Evolutionary conservation across 164 flowering plant species (phyloP).

Genomic region (Vitis labrusca): DNA sequence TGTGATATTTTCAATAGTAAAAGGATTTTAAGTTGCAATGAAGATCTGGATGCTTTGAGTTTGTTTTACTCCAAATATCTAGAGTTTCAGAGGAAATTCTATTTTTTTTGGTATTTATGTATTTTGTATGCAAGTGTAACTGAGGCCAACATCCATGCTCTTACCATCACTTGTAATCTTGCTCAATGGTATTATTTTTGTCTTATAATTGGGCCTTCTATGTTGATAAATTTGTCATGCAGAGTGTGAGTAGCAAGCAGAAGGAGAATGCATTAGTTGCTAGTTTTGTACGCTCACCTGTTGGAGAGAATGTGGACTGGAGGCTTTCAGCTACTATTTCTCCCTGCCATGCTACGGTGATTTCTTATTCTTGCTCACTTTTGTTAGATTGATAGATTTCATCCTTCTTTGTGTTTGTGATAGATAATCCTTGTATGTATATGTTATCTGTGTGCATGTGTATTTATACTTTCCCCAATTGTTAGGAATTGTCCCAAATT

Average conservation of each 20-base stretch:
- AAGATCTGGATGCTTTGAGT: neutral
- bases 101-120: too few species aligned
- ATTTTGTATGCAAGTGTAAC: too few species aligned
- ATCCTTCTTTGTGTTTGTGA: neutral
- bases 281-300: constrained; percentile 74
- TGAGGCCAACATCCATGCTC: neutral
- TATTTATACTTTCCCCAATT: too few species aligned
- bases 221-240: constrained; percentile 21
- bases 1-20: neutral
- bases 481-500: too few species aligned
- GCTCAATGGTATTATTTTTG: neutral
- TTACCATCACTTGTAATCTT: neutral
- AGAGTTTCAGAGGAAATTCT: too few species aligned
- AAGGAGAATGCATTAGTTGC: constrained; percentile 92
- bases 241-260: constrained; percentile 88
- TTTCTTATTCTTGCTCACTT: constrained; percentile 1
- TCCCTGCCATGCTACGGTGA: constrained; percentile 96
- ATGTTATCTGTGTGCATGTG: too few species aligned
- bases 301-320: constrained; percentile 94
- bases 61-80: neutral
- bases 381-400: neutral
- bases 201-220: neutral
- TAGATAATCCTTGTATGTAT: too few species aligned
- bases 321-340: constrained; percentile 92
- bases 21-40: neutral